phyloP scores from a whole-genome alignment of 1,284 basidiomycete genomes.

The Lentinus polychrous region DNA sequence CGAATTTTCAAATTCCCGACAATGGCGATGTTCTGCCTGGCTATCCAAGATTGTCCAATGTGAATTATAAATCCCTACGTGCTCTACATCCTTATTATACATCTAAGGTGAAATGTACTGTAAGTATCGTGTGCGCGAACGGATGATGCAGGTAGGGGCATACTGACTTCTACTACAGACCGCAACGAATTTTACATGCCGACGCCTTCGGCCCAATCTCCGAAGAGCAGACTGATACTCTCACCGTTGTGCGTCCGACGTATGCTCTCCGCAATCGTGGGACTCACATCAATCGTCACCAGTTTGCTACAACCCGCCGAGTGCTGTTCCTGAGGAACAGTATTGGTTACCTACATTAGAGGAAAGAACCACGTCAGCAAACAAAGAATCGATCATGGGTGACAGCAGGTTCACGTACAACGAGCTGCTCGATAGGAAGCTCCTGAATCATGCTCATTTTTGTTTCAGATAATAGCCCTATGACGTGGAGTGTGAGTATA shows the following conservation, averaged over 20 bases:
- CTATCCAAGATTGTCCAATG: no score
- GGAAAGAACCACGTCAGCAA: background rate
- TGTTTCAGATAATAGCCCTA: conserved; percentile 83
- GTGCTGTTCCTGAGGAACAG: conserved; percentile 62
- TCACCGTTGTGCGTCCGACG: conserved; percentile 96
- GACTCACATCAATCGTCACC: conserved; percentile 79
- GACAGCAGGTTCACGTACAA: conserved; percentile 51
- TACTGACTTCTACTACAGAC: no score
- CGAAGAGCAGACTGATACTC: conserved; percentile 78
- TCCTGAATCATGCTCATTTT: conserved; percentile 73
- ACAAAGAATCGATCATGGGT: conserved; percentile 20
- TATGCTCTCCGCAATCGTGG: conserved; percentile 93
- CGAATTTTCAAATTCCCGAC: no score
- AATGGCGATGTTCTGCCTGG: no score
- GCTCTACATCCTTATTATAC: no score
- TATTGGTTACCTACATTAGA: conserved; percentile 60
- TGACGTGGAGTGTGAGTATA: background rate
- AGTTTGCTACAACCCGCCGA: conserved; percentile 54
- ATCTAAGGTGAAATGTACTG: no score
- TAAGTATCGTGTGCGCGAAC: no score
- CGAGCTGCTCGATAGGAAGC: conserved; percentile 81
- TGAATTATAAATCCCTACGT: no score
- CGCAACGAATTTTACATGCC: conserved; percentile 4
- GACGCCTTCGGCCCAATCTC: conserved; percentile 51
- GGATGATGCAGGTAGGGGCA: no score